Evolutionary conservation across 305 asterid species (phyloP), one percentile per base, ranked within the genome.

Genomic region (Solanum hybrid): DNA sequence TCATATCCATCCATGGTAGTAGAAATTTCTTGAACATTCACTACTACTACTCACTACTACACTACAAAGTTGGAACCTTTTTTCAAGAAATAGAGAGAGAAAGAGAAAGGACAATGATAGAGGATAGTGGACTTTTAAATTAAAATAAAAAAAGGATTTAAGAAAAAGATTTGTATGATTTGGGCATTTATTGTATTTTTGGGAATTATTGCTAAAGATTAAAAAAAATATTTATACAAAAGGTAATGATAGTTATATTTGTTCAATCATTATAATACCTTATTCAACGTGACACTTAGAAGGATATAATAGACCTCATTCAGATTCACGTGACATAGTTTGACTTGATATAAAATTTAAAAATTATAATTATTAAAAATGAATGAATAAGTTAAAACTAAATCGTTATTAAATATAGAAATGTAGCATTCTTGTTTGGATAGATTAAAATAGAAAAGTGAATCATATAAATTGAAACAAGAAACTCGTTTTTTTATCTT

Each of bases 1-100:
- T 97, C 99, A 12, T 94, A 94, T 2, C 94, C 86, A 90, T 97
- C 99, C 99, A 97, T 97, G 91, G 86, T 70, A 15, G 45, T 57
- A 57, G 5, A 51, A n/a, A 70, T 70, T 70, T 22, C 31, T 34
- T n/a, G 26, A 84, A 84, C 88, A 27, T 22, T 75, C 84, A 65
- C 78, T 39, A 36, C 20, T 79, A 79, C 41, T 17, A 78, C 83
- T 57, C 70, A 57, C 24, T 57, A 17, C 72, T 33, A 79, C 38
- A 79, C 79, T 26, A 75, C 39, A 80, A 37, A 72, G 78, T 41
- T 34, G 78, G 65, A 17, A 33, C 29, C 87, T 68, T 38, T 41
- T 20, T 38, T 79, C 34, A 29, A 84, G 76, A 84, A 84, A 84
- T 36, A 57, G 90, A 75, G n/a, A 89, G 84, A 82, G 79, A 41